A percentile compares a stretch with the other conserved stretches of the same genome.
Evolutionary conservation across 2,329 filamentous ascomycete species (phyloP).

Genomic region (Trichoderma atroviride): DNA sequence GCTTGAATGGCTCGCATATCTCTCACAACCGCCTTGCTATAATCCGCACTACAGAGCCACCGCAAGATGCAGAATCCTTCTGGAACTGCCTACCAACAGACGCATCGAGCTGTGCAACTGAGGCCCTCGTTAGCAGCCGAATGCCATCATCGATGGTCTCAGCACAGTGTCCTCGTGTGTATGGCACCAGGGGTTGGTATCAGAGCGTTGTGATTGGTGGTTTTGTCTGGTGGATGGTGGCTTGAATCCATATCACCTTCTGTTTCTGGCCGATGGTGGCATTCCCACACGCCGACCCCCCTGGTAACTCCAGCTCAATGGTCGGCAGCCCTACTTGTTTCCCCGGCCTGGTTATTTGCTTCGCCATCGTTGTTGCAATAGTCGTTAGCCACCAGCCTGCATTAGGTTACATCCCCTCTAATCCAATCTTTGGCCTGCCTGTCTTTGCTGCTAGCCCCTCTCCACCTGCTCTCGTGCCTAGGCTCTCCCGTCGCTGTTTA

Average conservation of each 20-base stretch:
- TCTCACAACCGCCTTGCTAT: not conserved
- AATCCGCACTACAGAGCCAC: slow-evolving; percentile 10
- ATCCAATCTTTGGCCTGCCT: slow-evolving; percentile 20
- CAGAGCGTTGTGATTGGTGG: slow-evolving; percentile 39
- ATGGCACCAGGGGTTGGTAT: slow-evolving; percentile 31
- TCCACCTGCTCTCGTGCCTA: slow-evolving; percentile 26
- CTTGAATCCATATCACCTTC: slow-evolving; percentile 41
- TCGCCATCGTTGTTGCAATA: slow-evolving; percentile 30
- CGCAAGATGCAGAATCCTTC: slow-evolving; percentile 34
- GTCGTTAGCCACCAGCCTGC: slow-evolving; percentile 30
- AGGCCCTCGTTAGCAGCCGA: slow-evolving; percentile 25
- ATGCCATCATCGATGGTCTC: slow-evolving; percentile 27
- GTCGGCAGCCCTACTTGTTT: slow-evolving; percentile 31
- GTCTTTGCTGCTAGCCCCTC: slow-evolving; percentile 27
- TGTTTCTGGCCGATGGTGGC: slow-evolving; percentile 41
- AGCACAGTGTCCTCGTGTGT: slow-evolving; percentile 31
- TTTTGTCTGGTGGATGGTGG: slow-evolving; percentile 36
- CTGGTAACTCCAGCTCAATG: slow-evolving; percentile 34
- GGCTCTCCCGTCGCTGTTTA: slow-evolving; percentile 19
- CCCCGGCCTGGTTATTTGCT: slow-evolving; percentile 28
- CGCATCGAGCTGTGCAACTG: slow-evolving; percentile 25
- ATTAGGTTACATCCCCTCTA: slow-evolving; percentile 33
- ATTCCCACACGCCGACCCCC: slow-evolving; percentile 37
- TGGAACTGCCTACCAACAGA: slow-evolving; percentile 33
- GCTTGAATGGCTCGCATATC: slow-evolving; percentile 17